Base-by-base conservation (phyloP, 768 basidiomycete species). In the Tricholoma hemisulphureum region DNA sequence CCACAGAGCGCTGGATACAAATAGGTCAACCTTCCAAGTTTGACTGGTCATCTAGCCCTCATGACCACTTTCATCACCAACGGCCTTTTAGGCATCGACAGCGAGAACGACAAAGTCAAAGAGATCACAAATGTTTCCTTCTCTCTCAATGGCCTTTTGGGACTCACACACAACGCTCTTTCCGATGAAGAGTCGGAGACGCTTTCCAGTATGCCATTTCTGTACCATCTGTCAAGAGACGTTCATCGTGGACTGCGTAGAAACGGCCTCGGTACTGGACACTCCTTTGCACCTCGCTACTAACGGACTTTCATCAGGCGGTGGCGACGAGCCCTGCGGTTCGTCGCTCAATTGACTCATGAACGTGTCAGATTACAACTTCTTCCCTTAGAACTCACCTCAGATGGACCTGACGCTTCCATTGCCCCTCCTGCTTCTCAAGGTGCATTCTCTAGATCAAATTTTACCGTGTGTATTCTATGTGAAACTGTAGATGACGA, bases 61-160 rank as follows among this genome's bases (percentile, higher is more conserved):
- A 65, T 60, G 61, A 43, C 57, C 16, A 18, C 58, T 29, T 67
- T 69, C 57, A 34, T 67, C 26, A 29, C 65, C 4, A 68, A 67
- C 54, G 65, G 64, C 14, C 62, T 69, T 9, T 55, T 65, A 2
- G 60, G 56, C n/a, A 18, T 34, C 2, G 14, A 51, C 13, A 37
- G 6, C 14, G 23, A 32, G 24, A 50, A 13, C 26, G 26, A 39
- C 48, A 51, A 46, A 23, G 52, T 34, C 28, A n/a, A 39, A 11
- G 11, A 50, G 2, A 21, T 28, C 11, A 45, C 26, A 58, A 8
- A 49, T 9, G 14, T 49, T 4, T 49, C 41, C 2, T 69, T 67
- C 45, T 48, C 58, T 6, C 53, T 62, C 2, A 69, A 69, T 53
- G 65, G 65, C 28, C 56, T 65, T 14, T 60, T 56, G 32, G 55